These are phyloP conservation scores for Trichosanthes cucumerina DNA, from an alignment of 306 rosid species.

Conservation along the genomic window DNA sequence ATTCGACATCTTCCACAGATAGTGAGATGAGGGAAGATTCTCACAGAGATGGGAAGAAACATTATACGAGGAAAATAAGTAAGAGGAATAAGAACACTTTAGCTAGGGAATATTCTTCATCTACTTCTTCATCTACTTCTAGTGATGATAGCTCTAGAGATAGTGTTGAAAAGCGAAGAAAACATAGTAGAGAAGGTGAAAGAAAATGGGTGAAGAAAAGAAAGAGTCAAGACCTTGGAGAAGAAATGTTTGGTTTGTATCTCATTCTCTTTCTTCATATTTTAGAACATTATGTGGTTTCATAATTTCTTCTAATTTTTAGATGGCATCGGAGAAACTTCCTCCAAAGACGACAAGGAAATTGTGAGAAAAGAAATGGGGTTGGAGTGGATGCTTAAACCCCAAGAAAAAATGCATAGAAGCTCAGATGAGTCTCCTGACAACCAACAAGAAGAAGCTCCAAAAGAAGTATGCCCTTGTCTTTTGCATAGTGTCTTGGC, in stretches of 20 bases:
- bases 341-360: constrained; percentile 34
- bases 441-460: constrained; percentile 25
- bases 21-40: constrained; percentile 31
- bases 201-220: constrained; percentile 23
- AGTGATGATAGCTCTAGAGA: constrained; percentile 25
- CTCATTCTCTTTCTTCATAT: neutral
- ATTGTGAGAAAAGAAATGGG: constrained; percentile 74
- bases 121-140: constrained; percentile 11
- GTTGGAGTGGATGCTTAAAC: constrained; percentile 89
- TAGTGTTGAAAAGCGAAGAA: constrained; percentile 11
- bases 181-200: constrained; percentile 14
- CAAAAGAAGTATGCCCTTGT: constrained; percentile 42
- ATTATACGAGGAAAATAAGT: constrained; percentile 20
- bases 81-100: constrained; percentile 27
- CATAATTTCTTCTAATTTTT: neutral
- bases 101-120: constrained; percentile 25
- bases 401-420: constrained; percentile 36
- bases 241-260: constrained; percentile 15
- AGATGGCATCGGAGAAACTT: constrained; percentile 14
- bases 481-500: neutral
- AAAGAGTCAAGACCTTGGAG: constrained; percentile 13
- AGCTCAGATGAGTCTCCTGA: constrained; percentile 27
- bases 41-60: constrained; percentile 23
- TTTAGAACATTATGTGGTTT: neutral
- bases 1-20: constrained; percentile 31